Percentiles rank a stretch among this genome's conserved stretches.
phyloP scores from a whole-genome alignment of 2,329 filamentous ascomycete genomes.

The Clonostachys solani region DNA sequence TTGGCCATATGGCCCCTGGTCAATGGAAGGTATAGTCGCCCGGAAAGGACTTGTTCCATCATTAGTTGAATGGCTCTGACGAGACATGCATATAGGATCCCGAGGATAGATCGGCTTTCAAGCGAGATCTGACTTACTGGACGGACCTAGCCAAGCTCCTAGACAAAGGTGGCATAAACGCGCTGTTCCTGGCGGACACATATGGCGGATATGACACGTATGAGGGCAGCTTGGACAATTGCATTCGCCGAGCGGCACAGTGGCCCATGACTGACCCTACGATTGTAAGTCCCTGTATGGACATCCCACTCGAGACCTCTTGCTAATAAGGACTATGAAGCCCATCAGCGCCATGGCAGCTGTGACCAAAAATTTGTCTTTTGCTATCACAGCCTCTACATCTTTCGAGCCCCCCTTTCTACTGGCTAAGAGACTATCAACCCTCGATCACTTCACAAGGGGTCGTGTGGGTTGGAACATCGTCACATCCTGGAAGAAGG shows the following conservation, averaged over 20 bases:
- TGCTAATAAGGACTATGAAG: conserved; percentile 17
- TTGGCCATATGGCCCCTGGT: conserved; percentile 60
- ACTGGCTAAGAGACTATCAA: conserved; percentile 58
- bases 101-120: conserved; percentile 54
- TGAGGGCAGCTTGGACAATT: conserved; percentile 53
- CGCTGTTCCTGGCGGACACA: conserved; percentile 62
- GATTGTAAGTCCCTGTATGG: conserved; percentile 13
- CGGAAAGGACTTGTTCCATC: background rate
- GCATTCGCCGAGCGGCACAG: conserved; percentile 57
- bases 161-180: conserved; percentile 59
- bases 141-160: conserved; percentile 58
- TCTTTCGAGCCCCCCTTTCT: conserved; percentile 60
- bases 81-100: conserved; percentile 41
- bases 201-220: conserved; percentile 63
- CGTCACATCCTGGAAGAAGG: conserved; percentile 47
- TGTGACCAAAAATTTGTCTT: conserved; percentile 59
- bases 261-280: conserved; percentile 63
- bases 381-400: conserved; percentile 60
- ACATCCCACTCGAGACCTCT: background rate
- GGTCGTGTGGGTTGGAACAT: conserved; percentile 65
- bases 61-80: background rate
- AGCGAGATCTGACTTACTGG: conserved; percentile 59
- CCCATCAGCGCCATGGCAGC: conserved; percentile 63
- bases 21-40: conserved; percentile 55
- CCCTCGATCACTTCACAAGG: conserved; percentile 56